Percentiles rank a stretch among this genome's conserved stretches.
These are phyloP conservation scores for Leccinum obscurum DNA, from an alignment of 768 basidiomycete genomes.

Conservation along the genomic window DNA sequence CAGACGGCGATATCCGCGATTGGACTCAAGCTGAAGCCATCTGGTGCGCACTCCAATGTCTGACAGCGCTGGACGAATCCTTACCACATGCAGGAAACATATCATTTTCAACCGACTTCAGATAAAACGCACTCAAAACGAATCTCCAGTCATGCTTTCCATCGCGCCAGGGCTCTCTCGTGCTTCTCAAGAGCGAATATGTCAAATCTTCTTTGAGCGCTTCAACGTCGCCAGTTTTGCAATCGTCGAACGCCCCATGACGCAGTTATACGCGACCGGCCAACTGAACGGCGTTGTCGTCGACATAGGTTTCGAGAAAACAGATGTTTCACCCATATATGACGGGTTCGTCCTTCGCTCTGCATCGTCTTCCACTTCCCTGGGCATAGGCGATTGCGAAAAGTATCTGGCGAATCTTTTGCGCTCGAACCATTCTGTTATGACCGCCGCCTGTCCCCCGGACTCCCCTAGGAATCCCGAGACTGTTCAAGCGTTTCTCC, in stretches of 20 bases:
- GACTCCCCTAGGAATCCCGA: conserved; percentile 48
- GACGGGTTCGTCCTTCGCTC: conserved; percentile 65
- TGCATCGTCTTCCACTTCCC: conserved; percentile 52
- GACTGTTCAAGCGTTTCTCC: conserved; percentile 48
- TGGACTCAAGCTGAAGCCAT: conserved; percentile 88
- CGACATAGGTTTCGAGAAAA: conserved; percentile 75
- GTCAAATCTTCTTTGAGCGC: conserved; percentile 88
- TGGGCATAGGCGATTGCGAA: conserved; percentile 75
- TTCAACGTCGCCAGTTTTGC: conserved; percentile 86
- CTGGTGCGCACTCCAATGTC: conserved; percentile 53
- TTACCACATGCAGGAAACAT: conserved; percentile 65
- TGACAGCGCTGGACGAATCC: conserved; percentile 2
- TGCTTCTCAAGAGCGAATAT: conserved; percentile 66
- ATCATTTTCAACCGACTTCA: conserved; percentile 73
- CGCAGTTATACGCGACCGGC: conserved; percentile 79
- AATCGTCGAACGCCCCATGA: conserved; percentile 79
- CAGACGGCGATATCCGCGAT: conserved; percentile 67
- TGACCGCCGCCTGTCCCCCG: conserved; percentile 56
- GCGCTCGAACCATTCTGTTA: conserved; percentile 64
- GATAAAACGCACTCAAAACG: conserved; percentile 81
- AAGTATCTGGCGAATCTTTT: conserved; percentile 74
- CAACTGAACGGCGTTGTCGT: conserved; percentile 73
- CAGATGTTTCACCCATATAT: conserved; percentile 75
- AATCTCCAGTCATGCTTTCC: conserved; percentile 81
- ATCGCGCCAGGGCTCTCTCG: conserved; percentile 66